These are phyloP conservation scores for Coprinellus aureogranulatus DNA, from an alignment of 768 basidiomycete genomes.

Conservation along the genomic window DNA sequence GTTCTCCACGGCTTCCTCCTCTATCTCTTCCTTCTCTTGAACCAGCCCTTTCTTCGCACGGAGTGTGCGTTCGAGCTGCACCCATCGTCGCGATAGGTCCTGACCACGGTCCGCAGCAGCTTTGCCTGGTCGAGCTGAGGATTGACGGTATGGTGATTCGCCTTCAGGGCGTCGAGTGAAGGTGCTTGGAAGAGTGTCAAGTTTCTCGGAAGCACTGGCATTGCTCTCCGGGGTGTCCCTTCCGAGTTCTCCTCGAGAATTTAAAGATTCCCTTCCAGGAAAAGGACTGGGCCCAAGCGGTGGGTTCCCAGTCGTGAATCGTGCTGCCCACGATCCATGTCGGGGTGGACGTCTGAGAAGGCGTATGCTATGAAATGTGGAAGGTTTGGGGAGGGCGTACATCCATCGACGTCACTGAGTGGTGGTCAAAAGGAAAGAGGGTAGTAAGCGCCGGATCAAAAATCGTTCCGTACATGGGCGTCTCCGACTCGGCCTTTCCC, in stretches of 20 bases:
- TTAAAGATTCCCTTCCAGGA: not conserved
- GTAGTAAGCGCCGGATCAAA: conserved; percentile 4
- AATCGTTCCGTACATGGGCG: too few relatives aligned
- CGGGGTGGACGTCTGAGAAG: not conserved
- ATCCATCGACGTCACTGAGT: conserved; percentile 5
- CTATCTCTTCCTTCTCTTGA: not conserved
- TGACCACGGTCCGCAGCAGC: not conserved
- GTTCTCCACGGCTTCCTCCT: not conserved
- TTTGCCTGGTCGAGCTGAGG: too few relatives aligned
- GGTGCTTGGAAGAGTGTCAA: not conserved
- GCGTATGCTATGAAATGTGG: not conserved
- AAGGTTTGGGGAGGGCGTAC: conserved; percentile 1
- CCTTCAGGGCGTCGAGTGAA: too few relatives aligned
- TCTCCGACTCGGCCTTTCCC: too few relatives aligned
- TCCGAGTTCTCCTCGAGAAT: too few relatives aligned
- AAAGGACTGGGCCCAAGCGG: not conserved
- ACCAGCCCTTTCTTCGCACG: conserved; percentile 9
- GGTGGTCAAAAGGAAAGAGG: conserved; percentile 1
- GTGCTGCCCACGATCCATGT: not conserved
- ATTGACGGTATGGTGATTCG: too few relatives aligned
- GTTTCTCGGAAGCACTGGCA: not conserved
- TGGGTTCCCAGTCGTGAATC: not conserved
- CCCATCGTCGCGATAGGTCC: conserved; percentile 5
- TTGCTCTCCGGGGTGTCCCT: too few relatives aligned
- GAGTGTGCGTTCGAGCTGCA: conserved; percentile 4